Percentiles rank a stretch among this genome's conserved stretches.
phyloP scores from a whole-genome alignment of 805 yeast genomes.

The Ogataea glucozyma region DNA sequence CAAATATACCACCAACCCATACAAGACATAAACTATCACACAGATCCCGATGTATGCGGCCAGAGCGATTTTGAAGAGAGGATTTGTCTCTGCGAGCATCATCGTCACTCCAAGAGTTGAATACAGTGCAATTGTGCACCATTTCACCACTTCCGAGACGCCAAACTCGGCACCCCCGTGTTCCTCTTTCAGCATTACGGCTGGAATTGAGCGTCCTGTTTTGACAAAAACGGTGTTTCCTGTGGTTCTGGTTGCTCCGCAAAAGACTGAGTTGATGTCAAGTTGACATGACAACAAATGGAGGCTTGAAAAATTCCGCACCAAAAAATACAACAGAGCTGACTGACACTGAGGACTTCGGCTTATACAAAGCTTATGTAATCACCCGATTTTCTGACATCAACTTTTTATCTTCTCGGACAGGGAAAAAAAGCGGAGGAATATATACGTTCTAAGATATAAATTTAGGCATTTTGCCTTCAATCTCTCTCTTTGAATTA shows the following conservation, averaged over 20 bases:
- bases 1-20: constrained; percentile 27
- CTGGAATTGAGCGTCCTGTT: neutral
- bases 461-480: no score
- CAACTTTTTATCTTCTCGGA: no score
- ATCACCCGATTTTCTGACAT: no score
- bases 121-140: constrained; percentile 17
- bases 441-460: no score
- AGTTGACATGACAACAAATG: no score
- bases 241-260: no score
- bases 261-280: no score
- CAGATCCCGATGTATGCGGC: constrained; percentile 32
- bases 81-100: constrained; percentile 25
- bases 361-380: no score
- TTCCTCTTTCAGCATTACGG: neutral
- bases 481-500: no score
- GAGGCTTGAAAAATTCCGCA: neutral
- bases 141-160: constrained; percentile 17
- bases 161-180: neutral
- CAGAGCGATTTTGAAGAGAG: constrained; percentile 30
- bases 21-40: constrained; percentile 18
- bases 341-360: no score
- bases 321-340: neutral
- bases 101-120: constrained; percentile 13
- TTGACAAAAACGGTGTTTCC: no score
- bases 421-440: no score